These are phyloP conservation scores for Cicer pinnatifidum DNA, from an alignment of 306 rosid species.

Conservation along the genomic window DNA sequence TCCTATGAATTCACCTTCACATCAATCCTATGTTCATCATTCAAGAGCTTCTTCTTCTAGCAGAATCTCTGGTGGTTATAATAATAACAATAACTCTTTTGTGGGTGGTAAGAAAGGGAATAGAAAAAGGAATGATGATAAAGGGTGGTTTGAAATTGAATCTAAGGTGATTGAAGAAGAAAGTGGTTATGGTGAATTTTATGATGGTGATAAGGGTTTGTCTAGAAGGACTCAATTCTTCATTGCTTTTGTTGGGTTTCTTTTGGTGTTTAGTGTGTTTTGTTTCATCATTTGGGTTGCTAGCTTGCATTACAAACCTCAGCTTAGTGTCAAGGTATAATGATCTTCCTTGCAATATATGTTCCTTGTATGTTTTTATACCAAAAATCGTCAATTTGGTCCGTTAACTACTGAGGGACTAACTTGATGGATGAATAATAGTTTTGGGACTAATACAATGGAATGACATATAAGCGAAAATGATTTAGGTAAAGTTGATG, in stretches of 20 bases:
- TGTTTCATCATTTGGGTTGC: constrained; percentile 77
- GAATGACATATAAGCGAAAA: no score
- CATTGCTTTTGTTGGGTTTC: constrained; percentile 59
- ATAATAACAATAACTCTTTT: constrained; percentile 44
- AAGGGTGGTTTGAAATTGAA: constrained; percentile 68
- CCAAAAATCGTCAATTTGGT: no score
- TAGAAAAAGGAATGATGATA: constrained; percentile 52
- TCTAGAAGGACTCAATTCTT: constrained; percentile 60
- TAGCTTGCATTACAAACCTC: constrained; percentile 63
- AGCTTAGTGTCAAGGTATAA: constrained; percentile 66
- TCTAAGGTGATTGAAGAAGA: constrained; percentile 78
- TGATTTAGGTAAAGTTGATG: no score
- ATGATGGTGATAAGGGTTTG: constrained; percentile 41
- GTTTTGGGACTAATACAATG: no score
- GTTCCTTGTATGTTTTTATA: no score
- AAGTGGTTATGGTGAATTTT: constrained; percentile 53
- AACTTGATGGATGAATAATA: no score
- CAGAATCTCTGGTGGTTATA: constrained; percentile 69
- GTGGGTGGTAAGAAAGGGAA: constrained; percentile 44
- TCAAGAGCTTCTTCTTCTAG: constrained; percentile 74
- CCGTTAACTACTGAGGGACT: no score
- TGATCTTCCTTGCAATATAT: background rate
- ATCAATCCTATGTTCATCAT: constrained; percentile 68
- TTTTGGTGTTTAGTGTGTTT: constrained; percentile 58
- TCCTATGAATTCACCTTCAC: constrained; percentile 75